These are phyloP conservation scores for Fraxinus xanthoxyloides DNA, from an alignment of 305 asterid genomes.

Conservation along the genomic window DNA sequence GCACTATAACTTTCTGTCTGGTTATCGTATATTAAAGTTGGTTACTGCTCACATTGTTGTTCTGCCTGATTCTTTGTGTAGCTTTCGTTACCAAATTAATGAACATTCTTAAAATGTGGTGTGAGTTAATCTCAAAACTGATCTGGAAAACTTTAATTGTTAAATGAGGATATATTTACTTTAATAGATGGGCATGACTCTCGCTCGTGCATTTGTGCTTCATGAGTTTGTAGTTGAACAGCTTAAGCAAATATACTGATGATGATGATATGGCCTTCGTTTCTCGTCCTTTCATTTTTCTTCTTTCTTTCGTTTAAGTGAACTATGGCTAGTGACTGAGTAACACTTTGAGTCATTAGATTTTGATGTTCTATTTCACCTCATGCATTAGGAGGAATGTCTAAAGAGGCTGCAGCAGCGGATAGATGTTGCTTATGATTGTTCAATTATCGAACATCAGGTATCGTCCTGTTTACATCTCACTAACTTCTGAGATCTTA, in stretches of 20 bases:
- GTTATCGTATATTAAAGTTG: not conserved
- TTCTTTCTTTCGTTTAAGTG: not conserved
- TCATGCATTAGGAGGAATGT: conserved; percentile 77
- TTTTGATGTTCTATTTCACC: conserved; percentile 28
- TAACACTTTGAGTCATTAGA: conserved; percentile 16
- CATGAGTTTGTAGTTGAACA: conserved; percentile 14
- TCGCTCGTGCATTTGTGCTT: conserved; percentile 13
- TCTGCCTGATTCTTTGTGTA: not conserved
- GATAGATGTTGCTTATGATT: conserved; percentile 80
- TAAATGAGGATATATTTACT: not conserved
- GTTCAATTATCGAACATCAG: conserved; percentile 81
- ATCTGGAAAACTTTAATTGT: not conserved
- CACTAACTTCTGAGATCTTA: not conserved
- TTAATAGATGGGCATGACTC: not conserved
- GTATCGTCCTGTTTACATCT: conserved; percentile 31
- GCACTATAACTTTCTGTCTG: not conserved
- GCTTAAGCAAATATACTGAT: conserved; percentile 1
- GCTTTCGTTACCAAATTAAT: not conserved
- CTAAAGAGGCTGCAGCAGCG: conserved; percentile 76
- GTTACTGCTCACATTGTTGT: not conserved
- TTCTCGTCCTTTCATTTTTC: not conserved
- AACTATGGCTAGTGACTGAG: not conserved
- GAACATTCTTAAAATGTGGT: not conserved
- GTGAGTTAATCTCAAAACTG: not conserved
- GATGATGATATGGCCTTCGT: not conserved